phyloP scores from a whole-genome alignment of 345 rosid genomes.

The Adansonia digitata region DNA sequence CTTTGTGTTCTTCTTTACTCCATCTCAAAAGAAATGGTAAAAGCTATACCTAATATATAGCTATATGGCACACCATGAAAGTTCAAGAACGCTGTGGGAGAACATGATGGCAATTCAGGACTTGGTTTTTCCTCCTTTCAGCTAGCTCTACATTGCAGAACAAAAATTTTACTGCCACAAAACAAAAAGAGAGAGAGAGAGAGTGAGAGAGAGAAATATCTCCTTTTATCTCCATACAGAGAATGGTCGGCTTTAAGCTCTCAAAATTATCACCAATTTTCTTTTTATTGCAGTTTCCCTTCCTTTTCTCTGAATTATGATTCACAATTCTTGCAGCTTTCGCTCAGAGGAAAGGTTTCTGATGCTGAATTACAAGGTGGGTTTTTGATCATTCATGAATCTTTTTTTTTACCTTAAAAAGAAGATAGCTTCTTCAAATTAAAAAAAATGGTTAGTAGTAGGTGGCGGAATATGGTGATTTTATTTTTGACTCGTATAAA shows the following conservation, averaged over 20 bases:
- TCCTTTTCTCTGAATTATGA: background rate
- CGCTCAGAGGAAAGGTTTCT: background rate
- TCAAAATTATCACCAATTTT: background rate
- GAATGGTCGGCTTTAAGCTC: slow-evolving; percentile 10
- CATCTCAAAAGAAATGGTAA: too few species aligned
- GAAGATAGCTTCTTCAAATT: background rate
- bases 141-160: background rate
- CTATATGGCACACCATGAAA: slow-evolving; percentile 14
- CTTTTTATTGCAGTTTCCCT: background rate
- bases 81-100: slow-evolving; percentile 93
- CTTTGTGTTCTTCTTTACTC: background rate
- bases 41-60: background rate
- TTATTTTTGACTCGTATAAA: background rate
- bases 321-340: slow-evolving; percentile 1
- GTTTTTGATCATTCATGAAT: background rate
- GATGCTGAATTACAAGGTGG: slow-evolving; percentile 16
- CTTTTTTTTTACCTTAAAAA: background rate
- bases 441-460: too few species aligned
- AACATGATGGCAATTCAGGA: slow-evolving; percentile 64
- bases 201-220: background rate
- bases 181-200: background rate
- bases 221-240: background rate
- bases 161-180: background rate
- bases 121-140: slow-evolving; percentile 10
- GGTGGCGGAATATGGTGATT: background rate